phyloP scores from a whole-genome alignment of 2,329 filamentous ascomycete species.

The Cercospora nicotianae region DNA sequence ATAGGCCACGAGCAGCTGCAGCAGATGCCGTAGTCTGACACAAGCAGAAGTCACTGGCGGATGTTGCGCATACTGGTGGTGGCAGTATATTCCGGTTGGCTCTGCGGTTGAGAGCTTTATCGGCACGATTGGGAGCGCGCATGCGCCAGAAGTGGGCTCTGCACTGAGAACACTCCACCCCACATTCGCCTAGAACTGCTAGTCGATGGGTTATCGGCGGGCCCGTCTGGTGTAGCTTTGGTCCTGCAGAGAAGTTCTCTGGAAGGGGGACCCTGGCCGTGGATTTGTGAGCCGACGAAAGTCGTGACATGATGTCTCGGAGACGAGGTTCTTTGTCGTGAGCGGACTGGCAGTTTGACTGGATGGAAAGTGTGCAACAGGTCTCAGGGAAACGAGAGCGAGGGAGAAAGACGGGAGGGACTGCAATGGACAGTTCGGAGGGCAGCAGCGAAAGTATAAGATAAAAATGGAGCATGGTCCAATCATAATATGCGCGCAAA shows the following conservation, averaged over 20 bases:
- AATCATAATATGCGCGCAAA: background rate
- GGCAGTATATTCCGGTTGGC: background rate
- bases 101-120: conserved; percentile 9
- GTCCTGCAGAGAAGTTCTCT: conserved; percentile 11
- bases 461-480: conserved; percentile 5
- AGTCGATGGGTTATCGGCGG: background rate
- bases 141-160: background rate
- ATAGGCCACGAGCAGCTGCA: background rate
- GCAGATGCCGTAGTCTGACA: background rate
- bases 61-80: background rate
- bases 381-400: background rate
- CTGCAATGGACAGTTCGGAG: background rate
- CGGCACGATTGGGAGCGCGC: background rate
- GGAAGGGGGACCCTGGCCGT: conserved; percentile 2
- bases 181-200: background rate
- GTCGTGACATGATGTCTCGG: background rate
- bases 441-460: background rate
- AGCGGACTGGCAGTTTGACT: background rate
- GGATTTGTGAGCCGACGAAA: background rate
- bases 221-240: background rate
- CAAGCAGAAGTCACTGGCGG: background rate
- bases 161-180: conserved; percentile 1
- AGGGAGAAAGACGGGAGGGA: background rate
- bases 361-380: background rate
- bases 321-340: background rate